These are phyloP conservation scores for Bacidia rubella DNA, from an alignment of 495 filamentous ascomycete genomes.

Conservation along the genomic window DNA sequence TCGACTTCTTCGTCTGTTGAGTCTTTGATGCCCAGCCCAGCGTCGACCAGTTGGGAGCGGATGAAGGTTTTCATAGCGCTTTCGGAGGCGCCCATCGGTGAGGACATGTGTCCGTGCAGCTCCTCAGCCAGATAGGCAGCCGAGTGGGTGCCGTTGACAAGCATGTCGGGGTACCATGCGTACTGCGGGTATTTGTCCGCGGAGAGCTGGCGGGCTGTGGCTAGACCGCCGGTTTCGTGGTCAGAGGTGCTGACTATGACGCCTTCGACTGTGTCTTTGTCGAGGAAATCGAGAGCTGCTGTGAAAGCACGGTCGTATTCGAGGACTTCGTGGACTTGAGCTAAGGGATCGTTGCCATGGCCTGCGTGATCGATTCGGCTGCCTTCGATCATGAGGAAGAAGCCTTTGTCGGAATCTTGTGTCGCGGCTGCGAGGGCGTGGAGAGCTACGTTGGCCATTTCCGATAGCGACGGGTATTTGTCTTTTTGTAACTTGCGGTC, in stretches of 20 bases:
- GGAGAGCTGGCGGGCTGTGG: slow-evolving; percentile 58
- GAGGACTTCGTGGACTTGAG: slow-evolving; percentile 87
- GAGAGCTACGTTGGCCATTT: slow-evolving; percentile 80
- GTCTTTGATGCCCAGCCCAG: slow-evolving; percentile 64
- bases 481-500: slow-evolving; percentile 68
- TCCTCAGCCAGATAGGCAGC: slow-evolving; percentile 50
- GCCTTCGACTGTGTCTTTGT: slow-evolving; percentile 55
- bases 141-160: slow-evolving; percentile 71
- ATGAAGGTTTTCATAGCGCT: slow-evolving; percentile 43
- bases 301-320: slow-evolving; percentile 82
- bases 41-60: slow-evolving; percentile 41
- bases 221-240: slow-evolving; percentile 86
- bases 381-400: slow-evolving; percentile 98
- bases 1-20: slow-evolving; percentile 56
- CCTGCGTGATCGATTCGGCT: slow-evolving; percentile 93
- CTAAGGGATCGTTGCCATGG: slow-evolving; percentile 86
- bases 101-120: slow-evolving; percentile 42
- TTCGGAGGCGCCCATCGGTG: slow-evolving; percentile 15
- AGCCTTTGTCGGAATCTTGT: slow-evolving; percentile 72
- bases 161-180: slow-evolving; percentile 69
- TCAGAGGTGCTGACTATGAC: slow-evolving; percentile 83
- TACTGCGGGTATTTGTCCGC: slow-evolving; percentile 58
- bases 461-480: slow-evolving; percentile 74
- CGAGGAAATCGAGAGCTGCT: slow-evolving; percentile 70
- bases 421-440: slow-evolving; percentile 72